A percentile compares a stretch with the other conserved stretches of the same genome.
Conservation (phyloP, 306 rosid species). For the Glycine latifolia region DNA sequence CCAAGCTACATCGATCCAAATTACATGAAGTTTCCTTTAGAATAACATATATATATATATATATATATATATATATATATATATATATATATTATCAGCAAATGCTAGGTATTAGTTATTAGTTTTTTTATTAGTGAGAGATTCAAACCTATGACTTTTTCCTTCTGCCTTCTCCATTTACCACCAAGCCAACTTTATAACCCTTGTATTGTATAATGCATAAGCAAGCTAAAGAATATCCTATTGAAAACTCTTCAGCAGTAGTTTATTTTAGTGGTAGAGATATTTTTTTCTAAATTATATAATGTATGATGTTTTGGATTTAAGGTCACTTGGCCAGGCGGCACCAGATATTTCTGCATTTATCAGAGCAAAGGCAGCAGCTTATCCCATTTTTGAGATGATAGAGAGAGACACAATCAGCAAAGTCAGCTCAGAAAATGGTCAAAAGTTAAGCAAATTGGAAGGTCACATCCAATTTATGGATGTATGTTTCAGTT, state of each 20-base stretch:
- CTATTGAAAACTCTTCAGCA: neutral
- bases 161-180: too few relatives aligned
- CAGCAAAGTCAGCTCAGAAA: slow-evolving; percentile 54
- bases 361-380: slow-evolving; percentile 78
- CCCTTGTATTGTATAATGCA: too few relatives aligned
- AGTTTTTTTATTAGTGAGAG: too few relatives aligned
- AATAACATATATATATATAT: too few relatives aligned
- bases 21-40: too few relatives aligned
- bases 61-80: too few relatives aligned
- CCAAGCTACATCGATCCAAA: too few relatives aligned
- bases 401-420: slow-evolving; percentile 81
- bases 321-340: slow-evolving; percentile 86
- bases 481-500: slow-evolving; percentile 70
- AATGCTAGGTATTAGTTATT: too few relatives aligned
- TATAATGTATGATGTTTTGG: slow-evolving; percentile 16
- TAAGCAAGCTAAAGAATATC: neutral
- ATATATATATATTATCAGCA: too few relatives aligned
- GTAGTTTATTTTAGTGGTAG: neutral
- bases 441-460: slow-evolving; percentile 60
- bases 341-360: slow-evolving; percentile 91
- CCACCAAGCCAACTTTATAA: too few relatives aligned
- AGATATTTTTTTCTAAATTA: slow-evolving; percentile 36
- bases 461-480: slow-evolving; percentile 79
- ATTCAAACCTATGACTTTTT: too few relatives aligned
- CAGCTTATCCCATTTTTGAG: slow-evolving; percentile 90